Evolutionary conservation across 495 filamentous ascomycete species (phyloP).

Genomic region (Geoglossum glabrum): DNA sequence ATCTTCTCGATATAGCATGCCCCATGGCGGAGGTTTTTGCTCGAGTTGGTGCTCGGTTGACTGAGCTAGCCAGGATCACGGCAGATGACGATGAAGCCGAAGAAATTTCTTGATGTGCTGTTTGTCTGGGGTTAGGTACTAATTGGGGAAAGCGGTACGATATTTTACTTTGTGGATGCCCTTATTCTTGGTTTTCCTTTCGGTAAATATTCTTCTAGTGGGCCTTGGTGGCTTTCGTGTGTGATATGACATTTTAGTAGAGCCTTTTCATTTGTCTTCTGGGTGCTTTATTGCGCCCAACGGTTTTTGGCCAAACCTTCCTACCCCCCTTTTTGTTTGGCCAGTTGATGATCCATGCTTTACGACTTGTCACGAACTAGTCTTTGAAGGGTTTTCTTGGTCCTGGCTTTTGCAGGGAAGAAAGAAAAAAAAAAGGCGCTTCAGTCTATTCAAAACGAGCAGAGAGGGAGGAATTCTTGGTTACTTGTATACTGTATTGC

Average conservation of each 20-base stretch:
- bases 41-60: conserved; percentile 14
- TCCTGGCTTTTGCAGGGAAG: not conserved
- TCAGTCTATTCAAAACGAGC: not conserved
- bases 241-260: not conserved
- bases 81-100: not conserved
- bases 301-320: not conserved
- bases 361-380: not conserved
- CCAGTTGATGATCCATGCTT: not conserved
- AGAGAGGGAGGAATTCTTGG: not conserved
- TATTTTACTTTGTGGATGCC: not conserved
- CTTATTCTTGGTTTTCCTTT: not conserved
- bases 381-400: not conserved
- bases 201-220: not conserved
- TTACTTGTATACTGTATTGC: not conserved
- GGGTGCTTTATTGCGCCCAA: not conserved
- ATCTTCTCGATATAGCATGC: conserved; percentile 28
- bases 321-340: not conserved
- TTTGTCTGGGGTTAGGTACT: not conserved
- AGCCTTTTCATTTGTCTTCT: not conserved
- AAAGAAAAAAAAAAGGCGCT: not conserved
- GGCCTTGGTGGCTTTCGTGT: too few relatives aligned
- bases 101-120: too few relatives aligned
- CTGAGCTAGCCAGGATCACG: not conserved
- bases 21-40: conserved; percentile 30
- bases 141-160: not conserved